Conservation (phyloP, 768 basidiomycete species). For the Fomitopsis pulvina region DNA sequence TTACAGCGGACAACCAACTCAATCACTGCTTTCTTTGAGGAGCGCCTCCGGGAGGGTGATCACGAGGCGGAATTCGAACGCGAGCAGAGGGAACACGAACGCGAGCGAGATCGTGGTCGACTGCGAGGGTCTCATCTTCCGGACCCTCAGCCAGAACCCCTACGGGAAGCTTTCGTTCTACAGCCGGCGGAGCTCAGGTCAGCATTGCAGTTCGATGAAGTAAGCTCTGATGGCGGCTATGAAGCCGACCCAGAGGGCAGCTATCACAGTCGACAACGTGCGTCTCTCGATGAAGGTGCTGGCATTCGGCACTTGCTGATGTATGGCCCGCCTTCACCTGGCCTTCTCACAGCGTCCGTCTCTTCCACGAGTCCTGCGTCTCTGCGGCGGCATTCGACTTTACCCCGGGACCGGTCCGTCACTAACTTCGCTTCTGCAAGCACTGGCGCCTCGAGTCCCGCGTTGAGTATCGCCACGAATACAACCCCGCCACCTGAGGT, state of each 20-base stretch:
- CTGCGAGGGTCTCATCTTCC: slow-evolving; percentile 49
- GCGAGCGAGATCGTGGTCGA: slow-evolving; percentile 38
- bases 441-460: slow-evolving; percentile 51
- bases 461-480: slow-evolving; percentile 20
- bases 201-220: slow-evolving; percentile 59
- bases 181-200: slow-evolving; percentile 52
- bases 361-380: slow-evolving; percentile 65
- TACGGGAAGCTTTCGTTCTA: slow-evolving; percentile 57
- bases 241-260: slow-evolving; percentile 66
- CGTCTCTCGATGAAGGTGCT: slow-evolving; percentile 45
- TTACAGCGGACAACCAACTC: slow-evolving; percentile 89
- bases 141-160: slow-evolving; percentile 19
- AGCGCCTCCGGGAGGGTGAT: slow-evolving; percentile 74
- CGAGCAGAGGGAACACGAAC: slow-evolving; percentile 41
- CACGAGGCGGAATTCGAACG: slow-evolving; percentile 57
- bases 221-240: slow-evolving; percentile 76
- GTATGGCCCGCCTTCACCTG: slow-evolving; percentile 49
- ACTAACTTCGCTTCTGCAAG: slow-evolving; percentile 47
- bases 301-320: slow-evolving; percentile 37
- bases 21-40: slow-evolving; percentile 93
- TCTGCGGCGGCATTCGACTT: slow-evolving; percentile 56
- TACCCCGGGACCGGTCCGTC: slow-evolving; percentile 60
- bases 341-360: slow-evolving; percentile 57
- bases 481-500: slow-evolving; percentile 55
- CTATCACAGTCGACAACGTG: slow-evolving; percentile 59